A percentile compares a stretch with the other conserved stretches of the same genome.
Conservation (phyloP, 1,139 yeast genomes). For the Yarrowia galli region DNA sequence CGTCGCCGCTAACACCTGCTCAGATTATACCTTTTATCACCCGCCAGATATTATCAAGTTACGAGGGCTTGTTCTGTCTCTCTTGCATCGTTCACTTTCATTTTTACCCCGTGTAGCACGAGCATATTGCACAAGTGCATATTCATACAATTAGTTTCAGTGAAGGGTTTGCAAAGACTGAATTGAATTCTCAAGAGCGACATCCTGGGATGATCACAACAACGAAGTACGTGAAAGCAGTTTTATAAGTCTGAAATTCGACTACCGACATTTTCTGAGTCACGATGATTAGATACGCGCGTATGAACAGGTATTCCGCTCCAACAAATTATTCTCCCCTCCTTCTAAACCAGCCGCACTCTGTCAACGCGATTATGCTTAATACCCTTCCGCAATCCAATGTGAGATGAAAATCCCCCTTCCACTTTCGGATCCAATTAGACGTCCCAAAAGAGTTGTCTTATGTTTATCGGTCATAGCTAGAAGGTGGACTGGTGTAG, state of each 20-base stretch:
- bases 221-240: no score
- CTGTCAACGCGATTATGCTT: conserved; percentile 12
- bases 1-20: no score
- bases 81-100: neutral
- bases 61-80: neutral
- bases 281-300: no score
- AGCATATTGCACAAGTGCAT: conserved; percentile 1
- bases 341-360: neutral
- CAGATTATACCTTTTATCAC: neutral
- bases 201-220: no score
- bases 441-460: conserved; percentile 13
- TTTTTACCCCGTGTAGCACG: conserved; percentile 5
- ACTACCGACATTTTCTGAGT: no score
- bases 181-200: no score
- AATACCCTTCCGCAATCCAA: conserved; percentile 28
- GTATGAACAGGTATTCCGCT: no score
- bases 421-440: conserved; percentile 16
- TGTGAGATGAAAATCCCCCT: neutral
- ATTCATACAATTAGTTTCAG: no score
- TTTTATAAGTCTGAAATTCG: no score
- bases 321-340: no score
- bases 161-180: no score
- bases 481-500: no score
- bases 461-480: conserved; percentile 11
- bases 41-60: neutral